A percentile compares a stretch with the other conserved stretches of the same genome.
phyloP scores from a whole-genome alignment of 164 flowering plant species.

The Buxus sempervirens region DNA sequence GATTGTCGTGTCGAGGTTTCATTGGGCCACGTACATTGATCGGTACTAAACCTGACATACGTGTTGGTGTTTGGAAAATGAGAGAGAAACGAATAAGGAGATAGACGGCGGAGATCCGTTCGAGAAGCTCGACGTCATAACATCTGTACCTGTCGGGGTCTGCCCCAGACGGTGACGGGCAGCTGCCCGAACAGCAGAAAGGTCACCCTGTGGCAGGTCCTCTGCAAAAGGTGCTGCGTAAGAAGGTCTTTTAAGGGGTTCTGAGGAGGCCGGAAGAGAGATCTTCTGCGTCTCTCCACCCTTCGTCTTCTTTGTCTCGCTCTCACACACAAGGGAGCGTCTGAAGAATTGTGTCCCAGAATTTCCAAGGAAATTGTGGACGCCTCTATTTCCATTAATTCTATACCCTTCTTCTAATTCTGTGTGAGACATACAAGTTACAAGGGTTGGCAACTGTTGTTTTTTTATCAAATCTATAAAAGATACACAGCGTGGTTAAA shows the following conservation, averaged over 20 bases:
- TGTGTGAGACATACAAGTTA: too few species aligned
- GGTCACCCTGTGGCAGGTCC: not conserved
- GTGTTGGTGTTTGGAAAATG: not conserved
- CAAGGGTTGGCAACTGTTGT: too few species aligned
- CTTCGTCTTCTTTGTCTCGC: too few species aligned
- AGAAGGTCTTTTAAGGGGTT: not conserved
- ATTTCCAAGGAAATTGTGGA: not conserved
- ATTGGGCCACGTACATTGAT: constrained; percentile 6
- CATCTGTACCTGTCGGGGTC: constrained; percentile 29
- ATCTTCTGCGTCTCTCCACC: not conserved
- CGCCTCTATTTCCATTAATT: too few species aligned
- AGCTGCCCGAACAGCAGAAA: constrained; percentile 30
- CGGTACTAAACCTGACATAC: not conserved
- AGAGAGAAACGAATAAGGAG: not conserved
- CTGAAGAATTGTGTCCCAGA: not conserved
- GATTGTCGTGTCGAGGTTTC: not conserved
- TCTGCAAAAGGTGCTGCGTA: not conserved
- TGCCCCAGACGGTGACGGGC: constrained; percentile 48
- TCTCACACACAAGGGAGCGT: not conserved
- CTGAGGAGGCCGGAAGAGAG: not conserved
- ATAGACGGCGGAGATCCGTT: constrained; percentile 8
- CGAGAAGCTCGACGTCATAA: not conserved
- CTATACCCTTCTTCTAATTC: not conserved
- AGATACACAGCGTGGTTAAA: too few species aligned
- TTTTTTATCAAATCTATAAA: too few species aligned